Evolutionary conservation across 208 protist genomes (phyloP).

Genomic region (Trypanosoma boissoni): DNA sequence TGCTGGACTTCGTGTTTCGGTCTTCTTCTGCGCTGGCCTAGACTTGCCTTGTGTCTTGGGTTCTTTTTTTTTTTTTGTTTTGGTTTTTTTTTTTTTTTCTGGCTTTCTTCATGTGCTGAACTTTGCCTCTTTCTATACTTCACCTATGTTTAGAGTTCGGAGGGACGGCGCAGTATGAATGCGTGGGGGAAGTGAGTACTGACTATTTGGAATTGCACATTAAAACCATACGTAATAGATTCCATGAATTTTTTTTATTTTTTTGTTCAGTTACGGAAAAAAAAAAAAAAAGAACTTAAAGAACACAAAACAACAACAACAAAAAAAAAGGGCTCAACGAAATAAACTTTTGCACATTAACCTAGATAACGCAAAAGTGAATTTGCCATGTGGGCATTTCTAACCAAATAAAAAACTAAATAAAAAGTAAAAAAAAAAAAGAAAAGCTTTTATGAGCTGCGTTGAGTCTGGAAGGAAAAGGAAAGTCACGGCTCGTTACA

Average conservation of each 20-base stretch:
- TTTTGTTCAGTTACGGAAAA: background rate
- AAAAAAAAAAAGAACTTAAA: slow-evolving; percentile 5
- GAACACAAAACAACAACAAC: too few species aligned
- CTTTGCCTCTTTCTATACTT: background rate
- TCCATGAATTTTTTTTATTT: slow-evolving; percentile 1
- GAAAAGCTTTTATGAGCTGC: too few species aligned
- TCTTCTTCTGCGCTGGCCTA: background rate
- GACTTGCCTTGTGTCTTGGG: background rate
- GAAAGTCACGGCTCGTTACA: too few species aligned
- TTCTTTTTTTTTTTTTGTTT: slow-evolving; percentile 3
- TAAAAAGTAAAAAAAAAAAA: too few species aligned
- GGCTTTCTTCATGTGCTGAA: background rate
- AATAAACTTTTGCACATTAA: too few species aligned
- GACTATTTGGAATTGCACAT: background rate
- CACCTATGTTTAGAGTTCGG: background rate
- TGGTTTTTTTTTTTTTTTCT: slow-evolving; percentile 4
- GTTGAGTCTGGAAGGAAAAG: too few species aligned
- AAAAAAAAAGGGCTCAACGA: too few species aligned
- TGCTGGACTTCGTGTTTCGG: slow-evolving; percentile 26
- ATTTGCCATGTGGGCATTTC: too few species aligned
- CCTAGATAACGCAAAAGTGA: too few species aligned
- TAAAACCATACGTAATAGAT: background rate
- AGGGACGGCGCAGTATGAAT: background rate
- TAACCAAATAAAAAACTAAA: too few species aligned
- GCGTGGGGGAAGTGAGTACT: background rate